phyloP scores from a whole-genome alignment of 768 basidiomycete genomes.

The Lyophyllum shimeji region DNA sequence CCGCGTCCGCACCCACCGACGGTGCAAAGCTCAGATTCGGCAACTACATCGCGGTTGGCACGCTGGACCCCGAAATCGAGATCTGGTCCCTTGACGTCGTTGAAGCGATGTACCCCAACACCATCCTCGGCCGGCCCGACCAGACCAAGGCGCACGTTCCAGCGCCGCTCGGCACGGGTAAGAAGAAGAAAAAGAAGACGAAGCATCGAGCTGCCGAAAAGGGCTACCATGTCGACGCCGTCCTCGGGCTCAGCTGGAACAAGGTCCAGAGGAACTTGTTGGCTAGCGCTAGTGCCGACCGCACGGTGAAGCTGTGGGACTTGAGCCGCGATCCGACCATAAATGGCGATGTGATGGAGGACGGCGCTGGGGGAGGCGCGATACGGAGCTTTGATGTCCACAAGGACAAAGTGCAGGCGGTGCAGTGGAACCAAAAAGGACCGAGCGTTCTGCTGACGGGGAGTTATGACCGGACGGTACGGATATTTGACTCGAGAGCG shows the following conservation, averaged over 20 bases:
- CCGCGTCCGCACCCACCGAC: slow-evolving; percentile 29
- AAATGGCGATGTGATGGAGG: slow-evolving; percentile 26
- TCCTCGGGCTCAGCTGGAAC: slow-evolving; percentile 95
- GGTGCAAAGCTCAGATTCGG: slow-evolving; percentile 47
- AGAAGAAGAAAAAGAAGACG: slow-evolving; percentile 92
- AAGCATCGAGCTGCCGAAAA: slow-evolving; percentile 62
- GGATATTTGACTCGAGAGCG: slow-evolving; percentile 89
- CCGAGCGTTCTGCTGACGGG: slow-evolving; percentile 91
- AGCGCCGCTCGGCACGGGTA: slow-evolving; percentile 83
- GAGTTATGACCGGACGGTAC: slow-evolving; percentile 92
- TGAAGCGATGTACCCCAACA: slow-evolving; percentile 91
- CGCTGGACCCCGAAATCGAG: slow-evolving; percentile 96
- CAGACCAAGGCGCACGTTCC: slow-evolving; percentile 79
- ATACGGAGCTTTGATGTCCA: slow-evolving; percentile 85
- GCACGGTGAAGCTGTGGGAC: slow-evolving; percentile 98
- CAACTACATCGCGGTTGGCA: slow-evolving; percentile 95
- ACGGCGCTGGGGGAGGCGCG: slow-evolving; percentile 56
- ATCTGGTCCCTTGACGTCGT: slow-evolving; percentile 96
- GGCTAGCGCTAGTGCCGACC: slow-evolving; percentile 90
- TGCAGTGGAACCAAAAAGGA: slow-evolving; percentile 91
- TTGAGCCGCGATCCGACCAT: slow-evolving; percentile 65
- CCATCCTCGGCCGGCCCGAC: slow-evolving; percentile 88
- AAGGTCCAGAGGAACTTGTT: slow-evolving; percentile 84
- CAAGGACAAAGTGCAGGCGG: slow-evolving; percentile 93
- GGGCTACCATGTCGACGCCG: slow-evolving; percentile 88